phyloP scores from a whole-genome alignment of 1,284 basidiomycete species.

The Serendipita sp. region DNA sequence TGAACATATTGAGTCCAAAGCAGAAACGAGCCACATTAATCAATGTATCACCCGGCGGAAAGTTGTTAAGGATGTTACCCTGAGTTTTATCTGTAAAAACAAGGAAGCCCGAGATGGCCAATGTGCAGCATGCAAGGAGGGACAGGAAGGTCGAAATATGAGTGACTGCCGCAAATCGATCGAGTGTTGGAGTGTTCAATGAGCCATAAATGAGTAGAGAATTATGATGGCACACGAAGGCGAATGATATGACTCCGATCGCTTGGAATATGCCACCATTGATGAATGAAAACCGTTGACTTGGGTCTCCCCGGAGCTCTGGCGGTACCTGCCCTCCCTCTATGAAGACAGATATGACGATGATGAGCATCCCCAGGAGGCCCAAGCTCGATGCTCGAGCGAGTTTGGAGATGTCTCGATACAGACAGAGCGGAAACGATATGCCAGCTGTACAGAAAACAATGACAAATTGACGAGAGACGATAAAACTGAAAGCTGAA shows the following conservation, averaged over 20 bases:
- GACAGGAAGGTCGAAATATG: constrained; percentile 80
- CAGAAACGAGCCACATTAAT: constrained; percentile 92
- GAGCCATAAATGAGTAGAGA: constrained; percentile 90
- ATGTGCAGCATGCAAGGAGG: constrained; percentile 64
- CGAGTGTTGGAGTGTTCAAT: constrained; percentile 82
- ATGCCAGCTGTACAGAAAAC: constrained; percentile 71
- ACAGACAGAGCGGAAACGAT: constrained; percentile 88
- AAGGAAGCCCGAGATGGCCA: constrained; percentile 83
- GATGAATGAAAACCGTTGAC: constrained; percentile 56
- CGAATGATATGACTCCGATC: constrained; percentile 91
- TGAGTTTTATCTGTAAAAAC: constrained; percentile 91
- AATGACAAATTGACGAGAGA: constrained; percentile 82
- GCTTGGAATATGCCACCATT: constrained; percentile 75
- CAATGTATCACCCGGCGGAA: constrained; percentile 59
- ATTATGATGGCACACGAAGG: constrained; percentile 90
- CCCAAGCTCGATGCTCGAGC: constrained; percentile 85
- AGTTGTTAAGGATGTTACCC: constrained; percentile 91
- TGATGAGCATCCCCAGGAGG: constrained; percentile 85
- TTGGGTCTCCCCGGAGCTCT: constrained; percentile 64
- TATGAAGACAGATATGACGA: constrained; percentile 76
- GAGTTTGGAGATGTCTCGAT: constrained; percentile 95
- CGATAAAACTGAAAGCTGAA: constrained; percentile 61
- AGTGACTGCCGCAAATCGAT: constrained; percentile 86
- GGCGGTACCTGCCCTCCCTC: constrained; percentile 72
- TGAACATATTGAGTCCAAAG: constrained; percentile 98